A percentile compares a stretch with the other conserved stretches of the same genome.
Evolutionary conservation across 495 filamentous ascomycete species (phyloP).

Genomic region (Articulospora tetracladia): DNA sequence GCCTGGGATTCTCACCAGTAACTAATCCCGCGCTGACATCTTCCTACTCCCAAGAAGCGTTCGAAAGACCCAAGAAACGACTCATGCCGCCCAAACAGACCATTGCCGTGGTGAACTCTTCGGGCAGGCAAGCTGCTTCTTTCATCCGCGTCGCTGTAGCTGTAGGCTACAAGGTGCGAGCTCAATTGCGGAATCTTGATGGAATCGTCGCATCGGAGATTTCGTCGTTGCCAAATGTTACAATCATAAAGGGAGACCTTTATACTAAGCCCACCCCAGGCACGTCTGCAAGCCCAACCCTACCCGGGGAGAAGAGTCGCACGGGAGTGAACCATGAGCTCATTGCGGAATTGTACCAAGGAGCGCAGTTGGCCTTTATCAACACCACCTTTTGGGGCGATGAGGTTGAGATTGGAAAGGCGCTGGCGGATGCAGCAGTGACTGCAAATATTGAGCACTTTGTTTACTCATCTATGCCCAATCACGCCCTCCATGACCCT

Average conservation of each 20-base stretch:
- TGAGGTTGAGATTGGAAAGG: conserved; percentile 82
- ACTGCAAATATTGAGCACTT: conserved; percentile 82
- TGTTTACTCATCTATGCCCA: conserved; percentile 95
- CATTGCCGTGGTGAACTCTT: conserved; percentile 89
- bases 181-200: conserved; percentile 79
- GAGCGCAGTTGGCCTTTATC: conserved; percentile 87
- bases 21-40: not conserved
- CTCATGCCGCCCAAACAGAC: conserved; percentile 58
- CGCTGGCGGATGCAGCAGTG: conserved; percentile 86
- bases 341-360: conserved; percentile 73
- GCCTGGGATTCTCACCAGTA: conserved; percentile 8
- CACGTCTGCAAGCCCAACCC: conserved; percentile 33
- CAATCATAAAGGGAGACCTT: conserved; percentile 75
- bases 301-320: conserved; percentile 20
- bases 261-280: conserved; percentile 50
- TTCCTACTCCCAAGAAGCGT: conserved; percentile 29
- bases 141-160: conserved; percentile 89
- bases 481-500: conserved; percentile 67
- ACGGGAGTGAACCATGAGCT: conserved; percentile 53
- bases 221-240: conserved; percentile 74
- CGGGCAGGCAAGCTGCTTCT: conserved; percentile 88
- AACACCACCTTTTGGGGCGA: conserved; percentile 98
- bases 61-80: conserved; percentile 47
- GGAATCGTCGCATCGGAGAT: conserved; percentile 84
- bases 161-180: conserved; percentile 85